Base-by-base conservation (phyloP, 176 grass and related monocot species). In the Musa troglodytarum region DNA sequence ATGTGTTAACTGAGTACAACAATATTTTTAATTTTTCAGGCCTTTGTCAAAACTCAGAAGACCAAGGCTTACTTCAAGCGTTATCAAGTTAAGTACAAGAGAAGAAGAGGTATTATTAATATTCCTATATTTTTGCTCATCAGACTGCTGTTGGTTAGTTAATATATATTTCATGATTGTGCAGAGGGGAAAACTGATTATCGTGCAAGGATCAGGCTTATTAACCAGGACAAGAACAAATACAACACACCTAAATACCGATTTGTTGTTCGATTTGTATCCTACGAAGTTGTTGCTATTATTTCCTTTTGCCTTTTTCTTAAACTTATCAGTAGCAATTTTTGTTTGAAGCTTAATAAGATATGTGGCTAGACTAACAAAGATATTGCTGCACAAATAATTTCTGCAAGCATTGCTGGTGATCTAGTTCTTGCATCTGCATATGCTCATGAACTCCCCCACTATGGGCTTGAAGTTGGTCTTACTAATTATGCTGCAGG, bases 221-320 rank as follows among this genome's bases (percentile, higher is more conserved):
- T 87, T 2, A 92, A 81, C 61, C 89, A 92, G n/a, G 89, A 92
- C 77, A 92, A 92, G 43, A 92, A 92, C 62, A 92, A 92, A 25
- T 92, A 88, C 64, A 88, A 83, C 25, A 92, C 89, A 0, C 86
- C 89, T 1, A 92, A 92, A 72, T 88, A 92, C 76, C 67, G 89
- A 4, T 85, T 88, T 49, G 86, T 92, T 70, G 86, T 92, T 50
- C 49, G 89, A 59, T 92, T 92, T 67, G 85, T 86, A 86, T 86
- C 80, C 80, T 82, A 22, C 0, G 1, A 10, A 6, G 8, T 50
- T 24, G 10, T 11, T 0, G 1, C 10, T 74, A 9, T 20, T n/a
- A 2, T 12, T 2, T 29, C 34, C 17, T 10, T 19, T 8, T 13
- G 23, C 24, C 1, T 34, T 72, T 72, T 16, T 74, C 0, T 15